Base-by-base conservation (phyloP, 1,139 yeast genomes). In the Sugiyamaella paludigena region DNA sequence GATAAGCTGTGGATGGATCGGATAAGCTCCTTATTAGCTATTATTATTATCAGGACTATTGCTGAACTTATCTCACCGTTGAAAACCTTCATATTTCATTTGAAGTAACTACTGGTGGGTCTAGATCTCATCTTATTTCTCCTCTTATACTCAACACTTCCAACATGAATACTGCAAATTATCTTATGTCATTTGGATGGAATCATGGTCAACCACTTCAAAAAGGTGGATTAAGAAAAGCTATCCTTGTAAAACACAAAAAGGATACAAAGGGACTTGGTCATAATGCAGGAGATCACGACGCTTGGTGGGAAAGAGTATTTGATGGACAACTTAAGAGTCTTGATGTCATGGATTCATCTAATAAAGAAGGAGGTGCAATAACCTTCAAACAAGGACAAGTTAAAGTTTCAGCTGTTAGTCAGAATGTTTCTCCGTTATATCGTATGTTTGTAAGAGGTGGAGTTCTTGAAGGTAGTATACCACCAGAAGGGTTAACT, bases 271-370 rank as follows among this genome's bases (percentile, higher is more conserved):
- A 88, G 63, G 98, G 98, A 3, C 74, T 92, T 39, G 96, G 96
- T 0, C 84, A 84, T 61, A 84, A 79, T 53, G 69, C 77, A 10
- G 76, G 76, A 45, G 85, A 82, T 32, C 83, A 84, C 16, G 97
- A 89, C 61, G 84, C 87, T 46, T 92, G 98, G 98, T 92, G 98
- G 98, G 98, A 92, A 58, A 77, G 85, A 58, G 73, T 91, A 42
- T 92, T 92, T 69, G 98, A 92, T 67, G 96, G 96, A 1, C 96
- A 89, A 60, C 76, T 92, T 55, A 87, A 87, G 63, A 78, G 80
- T 16, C 66, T 92, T 42, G 91, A 87, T 50, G 92, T 89, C 29
- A 63, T 66, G 1, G 69, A 65, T 15, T 11, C 32, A 29, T 43
- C 40, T 2, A 19, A 19, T 13, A 28, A 34, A 33, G 58, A 62